phyloP scores from a whole-genome alignment of 208 protist genomes.

The Trypanosoma conorhini region DNA sequence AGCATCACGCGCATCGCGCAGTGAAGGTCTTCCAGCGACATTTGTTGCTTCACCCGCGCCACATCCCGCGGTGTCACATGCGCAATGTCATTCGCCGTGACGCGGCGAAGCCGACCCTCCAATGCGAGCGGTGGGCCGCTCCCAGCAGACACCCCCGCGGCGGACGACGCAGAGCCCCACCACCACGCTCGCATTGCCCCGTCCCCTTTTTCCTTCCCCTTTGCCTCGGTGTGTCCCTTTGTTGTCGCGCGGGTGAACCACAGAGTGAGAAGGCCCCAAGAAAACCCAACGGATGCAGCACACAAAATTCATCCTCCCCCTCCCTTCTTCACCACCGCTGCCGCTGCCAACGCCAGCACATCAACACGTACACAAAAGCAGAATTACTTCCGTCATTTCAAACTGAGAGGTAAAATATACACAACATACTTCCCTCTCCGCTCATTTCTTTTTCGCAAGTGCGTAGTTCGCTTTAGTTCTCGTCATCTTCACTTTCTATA shows the following conservation, averaged over 20 bases:
- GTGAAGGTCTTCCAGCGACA: conserved; percentile 44
- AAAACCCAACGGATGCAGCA: neutral
- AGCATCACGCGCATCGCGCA: conserved; percentile 55
- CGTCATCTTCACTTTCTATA: neutral
- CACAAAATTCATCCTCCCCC: no score
- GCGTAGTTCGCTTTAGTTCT: neutral
- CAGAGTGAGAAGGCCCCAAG: neutral
- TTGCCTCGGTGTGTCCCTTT: neutral
- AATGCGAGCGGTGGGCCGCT: conserved; percentile 28
- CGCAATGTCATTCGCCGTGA: conserved; percentile 50
- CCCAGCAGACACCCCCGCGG: neutral
- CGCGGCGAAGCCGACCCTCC: conserved; percentile 52
- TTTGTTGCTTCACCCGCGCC: conserved; percentile 27
- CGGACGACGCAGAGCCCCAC: neutral
- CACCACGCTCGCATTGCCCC: neutral
- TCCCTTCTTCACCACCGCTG: no score
- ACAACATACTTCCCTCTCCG: neutral
- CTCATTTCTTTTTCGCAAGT: neutral
- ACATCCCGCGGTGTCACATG: conserved; percentile 59
- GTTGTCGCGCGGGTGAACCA: neutral
- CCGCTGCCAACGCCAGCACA: neutral
- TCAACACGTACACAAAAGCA: neutral
- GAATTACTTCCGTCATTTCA: neutral
- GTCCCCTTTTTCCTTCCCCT: neutral
- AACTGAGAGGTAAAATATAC: neutral